Evolutionary conservation across 2,329 filamentous ascomycete genomes (phyloP), one percentile per base, ranked within the genome.

Genomic region (Cucurbitaria berberidis): DNA sequence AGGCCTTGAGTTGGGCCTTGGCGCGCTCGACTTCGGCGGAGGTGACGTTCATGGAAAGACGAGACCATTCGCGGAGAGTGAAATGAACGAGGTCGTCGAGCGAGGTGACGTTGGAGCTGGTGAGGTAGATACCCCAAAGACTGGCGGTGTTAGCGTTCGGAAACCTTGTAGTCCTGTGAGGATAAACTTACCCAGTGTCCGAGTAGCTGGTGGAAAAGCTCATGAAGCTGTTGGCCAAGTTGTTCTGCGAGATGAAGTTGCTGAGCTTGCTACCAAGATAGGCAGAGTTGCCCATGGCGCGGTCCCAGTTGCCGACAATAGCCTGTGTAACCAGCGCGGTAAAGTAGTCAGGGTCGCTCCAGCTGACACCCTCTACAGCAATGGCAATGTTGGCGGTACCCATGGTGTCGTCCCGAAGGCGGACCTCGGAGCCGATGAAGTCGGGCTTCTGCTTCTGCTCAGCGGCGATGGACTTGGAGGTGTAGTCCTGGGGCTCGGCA

Each of bases 131-230:
- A 82, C 95, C 95, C 95, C 95, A 99, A 68, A 99, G 91, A 85
- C 95, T 96, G 70, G 5, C 5, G 19, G 2, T 18, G 45, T 78
- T 71, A 78, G 75, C 62, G 52, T 32, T 7, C 11, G 51, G 32
- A 7, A 13, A 1, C 13, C 13, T 5, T 48, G 8, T 30, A 11
- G 2, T 5, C 21, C 1, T 11, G 8, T 26, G 22, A 3, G n/a
- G 13, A 10, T n/a, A 44, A 51, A 77, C 88, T 79, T 86, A 96
- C 92, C 93, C 95, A 77, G 95, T 99, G 79, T 99, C 95, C 75
- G 93, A 98, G 83, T 99, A 99, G 84, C 91, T 96, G 66, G 95
- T 99, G 64, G 93, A 97, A 83, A 99, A 99, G 83, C 91, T 96
- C 96, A 99, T 99, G 86, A 97, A 99, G 86, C 93, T 97, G 84